These are phyloP conservation scores for Plantago ovata DNA, from an alignment of 257 asterid genomes.

Conservation along the genomic window DNA sequence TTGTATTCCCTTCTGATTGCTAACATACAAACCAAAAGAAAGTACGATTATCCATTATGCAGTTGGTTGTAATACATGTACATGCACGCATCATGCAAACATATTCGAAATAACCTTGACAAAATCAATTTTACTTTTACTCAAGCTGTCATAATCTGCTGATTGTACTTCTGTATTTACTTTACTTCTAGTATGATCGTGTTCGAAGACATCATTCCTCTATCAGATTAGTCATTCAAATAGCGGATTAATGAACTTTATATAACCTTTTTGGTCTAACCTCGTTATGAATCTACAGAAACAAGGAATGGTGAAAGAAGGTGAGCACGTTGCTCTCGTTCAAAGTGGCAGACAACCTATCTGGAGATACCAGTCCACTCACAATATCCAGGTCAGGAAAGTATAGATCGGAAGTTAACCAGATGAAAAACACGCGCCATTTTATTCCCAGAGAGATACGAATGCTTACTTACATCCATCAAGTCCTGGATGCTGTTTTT, in stretches of 20 bases:
- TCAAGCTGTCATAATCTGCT: not conserved
- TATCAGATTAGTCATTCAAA: constrained; percentile 4
- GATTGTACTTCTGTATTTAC: not conserved
- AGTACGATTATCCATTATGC: too few species aligned
- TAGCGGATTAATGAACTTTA: constrained; percentile 5
- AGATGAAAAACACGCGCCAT: not conserved
- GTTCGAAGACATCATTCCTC: not conserved
- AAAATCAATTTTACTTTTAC: not conserved
- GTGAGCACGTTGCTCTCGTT: constrained; percentile 91
- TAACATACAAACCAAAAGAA: too few species aligned
- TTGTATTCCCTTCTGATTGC: not conserved
- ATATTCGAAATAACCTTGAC: not conserved
- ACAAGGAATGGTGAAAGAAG: constrained; percentile 93
- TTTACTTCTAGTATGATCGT: not conserved
- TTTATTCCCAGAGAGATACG: not conserved
- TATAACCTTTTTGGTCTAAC: constrained; percentile 3
- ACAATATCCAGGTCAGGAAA: constrained; percentile 87
- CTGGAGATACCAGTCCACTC: constrained; percentile 82
- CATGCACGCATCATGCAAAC: too few species aligned
- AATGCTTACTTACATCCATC: not conserved
- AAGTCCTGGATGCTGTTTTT: constrained; percentile 3
- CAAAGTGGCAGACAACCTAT: constrained; percentile 87
- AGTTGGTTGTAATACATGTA: too few species aligned
- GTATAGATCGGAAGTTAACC: constrained; percentile 45
- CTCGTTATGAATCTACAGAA: constrained; percentile 27